phyloP scores from a whole-genome alignment of 2,329 filamentous ascomycete species.

The Aspergillus flavus region DNA sequence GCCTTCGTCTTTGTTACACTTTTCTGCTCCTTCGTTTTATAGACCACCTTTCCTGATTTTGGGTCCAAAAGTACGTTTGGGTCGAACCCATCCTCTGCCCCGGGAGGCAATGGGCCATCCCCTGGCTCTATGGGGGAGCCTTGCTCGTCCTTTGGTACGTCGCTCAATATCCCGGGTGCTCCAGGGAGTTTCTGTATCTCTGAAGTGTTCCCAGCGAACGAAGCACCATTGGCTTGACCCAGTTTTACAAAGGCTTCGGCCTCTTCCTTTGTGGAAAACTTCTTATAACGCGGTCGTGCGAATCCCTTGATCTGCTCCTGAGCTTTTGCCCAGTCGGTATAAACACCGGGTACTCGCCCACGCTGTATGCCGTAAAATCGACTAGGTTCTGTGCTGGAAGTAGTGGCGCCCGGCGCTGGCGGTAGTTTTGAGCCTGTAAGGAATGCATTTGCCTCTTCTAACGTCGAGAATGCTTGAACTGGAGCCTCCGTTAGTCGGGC shows the following conservation, averaged over 20 bases:
- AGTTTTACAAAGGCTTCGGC: constrained; percentile 73
- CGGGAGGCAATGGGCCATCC: constrained; percentile 57
- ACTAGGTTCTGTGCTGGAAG: constrained; percentile 40
- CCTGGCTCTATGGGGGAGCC: constrained; percentile 53
- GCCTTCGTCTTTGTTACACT: constrained; percentile 48
- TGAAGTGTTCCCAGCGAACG: constrained; percentile 31
- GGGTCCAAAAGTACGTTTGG: constrained; percentile 58
- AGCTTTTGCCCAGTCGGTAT: constrained; percentile 69
- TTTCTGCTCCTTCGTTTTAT: constrained; percentile 57
- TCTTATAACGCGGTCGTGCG: constrained; percentile 69
- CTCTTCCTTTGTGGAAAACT: constrained; percentile 68
- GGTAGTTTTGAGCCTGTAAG: constrained; percentile 62
- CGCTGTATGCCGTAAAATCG: constrained; percentile 64
- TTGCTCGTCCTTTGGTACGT: constrained; percentile 46
- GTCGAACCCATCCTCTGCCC: constrained; percentile 65
- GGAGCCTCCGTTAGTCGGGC: not conserved
- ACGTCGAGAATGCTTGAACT: constrained; percentile 79
- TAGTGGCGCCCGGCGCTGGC: constrained; percentile 35
- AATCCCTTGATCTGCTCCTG: constrained; percentile 73
- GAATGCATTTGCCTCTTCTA: constrained; percentile 78
- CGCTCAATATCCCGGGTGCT: constrained; percentile 43
- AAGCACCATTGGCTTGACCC: constrained; percentile 31
- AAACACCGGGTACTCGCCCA: constrained; percentile 63
- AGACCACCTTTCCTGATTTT: constrained; percentile 55
- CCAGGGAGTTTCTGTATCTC: constrained; percentile 36